These are phyloP conservation scores for Achaetomiella virescens DNA, from an alignment of 495 filamentous ascomycete species.

Conservation along the genomic window DNA sequence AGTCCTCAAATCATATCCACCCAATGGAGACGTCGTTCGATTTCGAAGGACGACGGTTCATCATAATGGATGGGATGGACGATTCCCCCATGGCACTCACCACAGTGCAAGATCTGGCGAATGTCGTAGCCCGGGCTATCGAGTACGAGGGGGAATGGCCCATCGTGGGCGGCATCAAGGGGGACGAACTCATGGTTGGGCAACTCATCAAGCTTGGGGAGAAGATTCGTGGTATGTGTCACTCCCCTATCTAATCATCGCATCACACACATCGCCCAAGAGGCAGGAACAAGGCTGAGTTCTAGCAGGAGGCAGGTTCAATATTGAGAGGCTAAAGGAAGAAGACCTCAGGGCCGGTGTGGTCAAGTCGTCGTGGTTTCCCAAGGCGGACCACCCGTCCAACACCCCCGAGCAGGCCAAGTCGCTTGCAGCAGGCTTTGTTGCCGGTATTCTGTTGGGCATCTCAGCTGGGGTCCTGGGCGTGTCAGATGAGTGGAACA, in stretches of 20 bases:
- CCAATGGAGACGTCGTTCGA: slow-evolving; percentile 37
- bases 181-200: slow-evolving; percentile 35
- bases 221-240: slow-evolving; percentile 43
- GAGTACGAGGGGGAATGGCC: slow-evolving; percentile 55
- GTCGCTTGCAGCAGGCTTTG: slow-evolving; percentile 26
- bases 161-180: slow-evolving; percentile 45
- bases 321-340: slow-evolving; percentile 37
- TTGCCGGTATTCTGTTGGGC: slow-evolving; percentile 37
- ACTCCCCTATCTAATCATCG: background rate
- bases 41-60: slow-evolving; percentile 40
- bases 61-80: slow-evolving; percentile 44
- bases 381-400: slow-evolving; percentile 36
- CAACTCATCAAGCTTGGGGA: slow-evolving; percentile 43
- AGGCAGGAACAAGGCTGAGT: background rate
- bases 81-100: slow-evolving; percentile 41
- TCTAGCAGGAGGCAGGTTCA: slow-evolving; percentile 39
- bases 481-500: slow-evolving; percentile 49
- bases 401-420: slow-evolving; percentile 38
- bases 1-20: slow-evolving; percentile 44
- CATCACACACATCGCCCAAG: no score
- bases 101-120: slow-evolving; percentile 42
- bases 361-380: slow-evolving; percentile 42
- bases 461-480: slow-evolving; percentile 33
- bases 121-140: slow-evolving; percentile 45
- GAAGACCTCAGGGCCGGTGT: slow-evolving; percentile 42